A percentile compares a stretch with the other conserved stretches of the same genome.
Conservation (phyloP, 2,329 filamentous ascomycete species). For the Aspergillus sojae region DNA sequence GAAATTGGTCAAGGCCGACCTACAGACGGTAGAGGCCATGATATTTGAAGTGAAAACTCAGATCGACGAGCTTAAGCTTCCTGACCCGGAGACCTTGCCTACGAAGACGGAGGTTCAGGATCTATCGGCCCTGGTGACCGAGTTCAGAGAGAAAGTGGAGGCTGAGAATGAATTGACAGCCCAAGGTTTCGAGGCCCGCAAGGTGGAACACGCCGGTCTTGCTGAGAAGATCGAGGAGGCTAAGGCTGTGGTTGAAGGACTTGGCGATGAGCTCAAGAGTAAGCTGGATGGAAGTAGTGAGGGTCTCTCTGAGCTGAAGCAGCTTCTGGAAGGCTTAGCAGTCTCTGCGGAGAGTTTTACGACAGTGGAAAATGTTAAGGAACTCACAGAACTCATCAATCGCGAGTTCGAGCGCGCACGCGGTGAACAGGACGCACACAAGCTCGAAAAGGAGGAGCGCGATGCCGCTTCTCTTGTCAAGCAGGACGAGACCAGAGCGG, state of each 20-base stretch:
- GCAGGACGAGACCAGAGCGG: slow-evolving; percentile 61
- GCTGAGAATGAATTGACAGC: slow-evolving; percentile 72
- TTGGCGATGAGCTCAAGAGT: slow-evolving; percentile 74
- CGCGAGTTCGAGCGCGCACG: slow-evolving; percentile 86
- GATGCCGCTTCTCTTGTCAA: slow-evolving; percentile 59
- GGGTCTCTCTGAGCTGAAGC: slow-evolving; percentile 61
- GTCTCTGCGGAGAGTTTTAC: slow-evolving; percentile 55
- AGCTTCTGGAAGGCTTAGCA: slow-evolving; percentile 68
- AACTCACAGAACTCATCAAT: slow-evolving; percentile 75
- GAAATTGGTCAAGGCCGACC: slow-evolving; percentile 75
- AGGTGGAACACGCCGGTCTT: slow-evolving; percentile 78
- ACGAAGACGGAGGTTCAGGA: slow-evolving; percentile 75
- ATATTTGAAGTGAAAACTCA: slow-evolving; percentile 83
- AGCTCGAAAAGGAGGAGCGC: slow-evolving; percentile 73
- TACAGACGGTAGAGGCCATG: slow-evolving; percentile 78
- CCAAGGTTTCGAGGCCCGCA: slow-evolving; percentile 80
- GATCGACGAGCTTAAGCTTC: slow-evolving; percentile 71
- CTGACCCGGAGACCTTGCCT: slow-evolving; percentile 70
- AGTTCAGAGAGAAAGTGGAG: slow-evolving; percentile 66
- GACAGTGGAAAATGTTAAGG: slow-evolving; percentile 65
- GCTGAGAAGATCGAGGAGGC: slow-evolving; percentile 78
- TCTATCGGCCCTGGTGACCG: slow-evolving; percentile 70
- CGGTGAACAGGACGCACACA: slow-evolving; percentile 74
- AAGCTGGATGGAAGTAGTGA: slow-evolving; percentile 76
- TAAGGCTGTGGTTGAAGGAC: slow-evolving; percentile 73